Evolutionary conservation across 2,329 filamentous ascomycete genomes (phyloP).

Genomic region (Aureobasidium pullulans): DNA sequence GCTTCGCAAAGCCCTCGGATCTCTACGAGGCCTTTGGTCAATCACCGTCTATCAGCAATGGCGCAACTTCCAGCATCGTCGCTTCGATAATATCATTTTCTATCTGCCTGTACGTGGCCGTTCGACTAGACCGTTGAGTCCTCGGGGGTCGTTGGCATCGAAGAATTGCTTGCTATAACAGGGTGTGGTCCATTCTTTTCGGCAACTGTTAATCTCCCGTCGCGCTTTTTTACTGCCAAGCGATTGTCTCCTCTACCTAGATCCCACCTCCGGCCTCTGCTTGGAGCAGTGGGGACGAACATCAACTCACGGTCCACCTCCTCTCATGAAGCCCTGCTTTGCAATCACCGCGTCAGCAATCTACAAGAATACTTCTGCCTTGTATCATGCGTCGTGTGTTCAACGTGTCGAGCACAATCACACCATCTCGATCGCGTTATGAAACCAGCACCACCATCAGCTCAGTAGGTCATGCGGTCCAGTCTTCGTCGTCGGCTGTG

Average conservation of each 20-base stretch:
- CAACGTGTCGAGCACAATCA: constrained; percentile 1
- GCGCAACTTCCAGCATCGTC: constrained; percentile 3
- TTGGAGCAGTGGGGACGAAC: neutral
- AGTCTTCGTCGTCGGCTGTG: neutral
- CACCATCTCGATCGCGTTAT: neutral
- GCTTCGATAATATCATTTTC: neutral
- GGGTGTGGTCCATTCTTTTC: neutral
- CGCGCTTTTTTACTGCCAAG: constrained; percentile 5
- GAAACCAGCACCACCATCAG: constrained; percentile 9
- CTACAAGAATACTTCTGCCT: neutral
- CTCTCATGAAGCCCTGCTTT: constrained; percentile 5
- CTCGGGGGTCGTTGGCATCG: neutral
- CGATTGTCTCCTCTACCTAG: constrained; percentile 1
- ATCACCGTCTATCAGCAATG: neutral
- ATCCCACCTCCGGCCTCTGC: neutral
- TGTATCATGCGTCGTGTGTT: constrained; percentile 4
- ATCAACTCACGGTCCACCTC: neutral
- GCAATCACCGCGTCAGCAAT: constrained; percentile 5
- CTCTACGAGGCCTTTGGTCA: neutral
- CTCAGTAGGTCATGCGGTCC: neutral
- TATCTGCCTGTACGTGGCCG: neutral
- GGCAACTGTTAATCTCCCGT: constrained; percentile 12
- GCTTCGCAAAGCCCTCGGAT: neutral
- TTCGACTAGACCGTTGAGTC: neutral
- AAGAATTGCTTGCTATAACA: constrained; percentile 1